Evolutionary conservation across 2,329 filamentous ascomycete genomes (phyloP), one percentile per base, ranked within the genome.

Genomic region (Pseudogymnoascus sp.): DNA sequence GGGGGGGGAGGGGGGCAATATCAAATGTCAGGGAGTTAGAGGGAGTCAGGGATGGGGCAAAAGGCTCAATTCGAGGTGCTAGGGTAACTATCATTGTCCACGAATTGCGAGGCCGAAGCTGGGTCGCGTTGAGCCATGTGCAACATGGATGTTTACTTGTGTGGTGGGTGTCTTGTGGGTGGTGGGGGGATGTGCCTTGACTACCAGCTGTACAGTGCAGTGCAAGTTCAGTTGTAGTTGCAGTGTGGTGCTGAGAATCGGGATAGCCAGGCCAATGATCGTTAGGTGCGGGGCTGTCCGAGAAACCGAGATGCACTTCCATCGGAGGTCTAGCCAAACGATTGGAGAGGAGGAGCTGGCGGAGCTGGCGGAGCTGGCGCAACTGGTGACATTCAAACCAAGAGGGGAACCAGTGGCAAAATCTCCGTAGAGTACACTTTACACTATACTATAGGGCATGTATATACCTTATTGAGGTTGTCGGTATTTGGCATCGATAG

Each of bases 81-180:
- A 57, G 47, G 47, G 47, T 57, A 33, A 57, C 19, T 57, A 33
- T 33, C 47, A 57, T 57, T 0, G 26, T 57, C 47, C 26, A 57
- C 47, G 47, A 57, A 57, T 57, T 57, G 47, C 47, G 47, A 57
- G 47, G 47, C 47, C 47, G 47, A 57, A 57, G 47, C 47, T 57
- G 47, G 47, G 47, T 57, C 47, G 47, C 47, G 47, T 57, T 17
- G 47, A 57, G 47, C 47, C 47, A 57, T 53, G 47, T 53, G 47
- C 47, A 53, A 53, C 47, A 53, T 57, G 47, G 47, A 57, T 57
- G 28, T 57, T 57, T 57, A 57, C 47, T 57, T 57, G 47, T 31
- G 47, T 53, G 47, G 47, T 53, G 47, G 40, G 40, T 11, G 36
- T 8, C n/a, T 2, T 17, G 40, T 21, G 40, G 44, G 47, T 31